Base-by-base conservation (phyloP, 805 yeast species). In the Candida wancherniae region DNA sequence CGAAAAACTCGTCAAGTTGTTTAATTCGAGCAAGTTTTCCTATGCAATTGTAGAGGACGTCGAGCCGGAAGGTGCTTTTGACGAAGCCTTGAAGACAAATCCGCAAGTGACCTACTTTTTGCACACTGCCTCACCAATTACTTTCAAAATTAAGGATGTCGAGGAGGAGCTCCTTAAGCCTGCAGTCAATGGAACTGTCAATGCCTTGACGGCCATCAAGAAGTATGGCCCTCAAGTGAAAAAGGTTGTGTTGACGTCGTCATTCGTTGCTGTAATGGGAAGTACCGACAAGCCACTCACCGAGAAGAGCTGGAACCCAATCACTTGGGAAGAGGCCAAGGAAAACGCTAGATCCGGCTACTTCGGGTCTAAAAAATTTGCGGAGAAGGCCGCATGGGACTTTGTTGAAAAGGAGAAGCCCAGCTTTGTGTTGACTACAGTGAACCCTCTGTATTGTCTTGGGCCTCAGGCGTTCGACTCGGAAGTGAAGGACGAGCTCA, bases 41-140 rank as follows among this genome's bases (percentile, higher is more conserved):
- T 69, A 66, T 39, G 75, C 60, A 27, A 43, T 74, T n/a, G 71
- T 75, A 11, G 45, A 55, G 5, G 80, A 73, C 42, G 62, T 75
- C 28, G 60, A 61, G 4, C 49, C 53, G n/a, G 55, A 44, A 9
- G 60, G 60, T 15, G 73, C 75, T 0, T 71, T 71, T 38, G 68
- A 67, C 33, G 50, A 52, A 9, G 64, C 67, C 1, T 59, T 75
- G 40, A 49, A 64, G 42, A 57, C 55, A 15, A 66, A 68, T 39
- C 68, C 69, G 19, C 78, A 75, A 21, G 67, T 75, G 31, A 58
- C 63, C 6, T 71, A 66, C 22, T 75, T 77, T 27, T 41, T 77
- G 24, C 84, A 77, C 51, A 68, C 78, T 9, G 84, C 84, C 3
- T 69, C 79, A 9, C 81, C 83, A 8, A 69, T 71, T 45, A 57